Percentiles rank a stretch among this genome's conserved stretches.
These are phyloP conservation scores for Ogataea sp. DNA, from an alignment of 805 yeast genomes.

Conservation along the genomic window DNA sequence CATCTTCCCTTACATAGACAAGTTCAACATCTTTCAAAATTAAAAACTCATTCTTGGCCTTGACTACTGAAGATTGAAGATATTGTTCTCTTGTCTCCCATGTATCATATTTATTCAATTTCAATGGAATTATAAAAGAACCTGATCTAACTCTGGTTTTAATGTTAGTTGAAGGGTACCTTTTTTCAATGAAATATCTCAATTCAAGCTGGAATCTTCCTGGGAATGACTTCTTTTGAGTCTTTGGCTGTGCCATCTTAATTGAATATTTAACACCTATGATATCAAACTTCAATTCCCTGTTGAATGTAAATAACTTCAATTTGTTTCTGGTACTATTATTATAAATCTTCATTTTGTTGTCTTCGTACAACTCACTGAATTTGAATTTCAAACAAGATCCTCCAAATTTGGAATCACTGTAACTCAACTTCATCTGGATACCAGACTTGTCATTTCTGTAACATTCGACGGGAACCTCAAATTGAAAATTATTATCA, in stretches of 20 bases:
- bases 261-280: slow-evolving; percentile 19
- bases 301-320: slow-evolving; percentile 21
- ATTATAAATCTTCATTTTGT: slow-evolving; percentile 1
- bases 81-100: slow-evolving; percentile 19
- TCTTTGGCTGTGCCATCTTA: slow-evolving; percentile 5
- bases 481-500: slow-evolving; percentile 25
- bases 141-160: slow-evolving; percentile 23
- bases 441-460: slow-evolving; percentile 11
- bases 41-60: slow-evolving; percentile 12
- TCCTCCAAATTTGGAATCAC: slow-evolving; percentile 29
- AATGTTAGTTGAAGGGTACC: slow-evolving; percentile 15
- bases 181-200: slow-evolving; percentile 25
- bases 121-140: slow-evolving; percentile 22
- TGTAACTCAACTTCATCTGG: slow-evolving; percentile 14
- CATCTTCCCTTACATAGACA: slow-evolving; percentile 11
- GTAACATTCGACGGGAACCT: slow-evolving; percentile 22
- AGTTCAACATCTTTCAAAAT: slow-evolving; percentile 13
- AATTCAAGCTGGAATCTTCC: slow-evolving; percentile 21
- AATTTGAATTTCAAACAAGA: slow-evolving; percentile 22
- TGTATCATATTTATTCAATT: slow-evolving; percentile 9
- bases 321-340: slow-evolving; percentile 3
- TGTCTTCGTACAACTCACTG: slow-evolving; percentile 13
- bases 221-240: background rate
- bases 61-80: slow-evolving; percentile 9
- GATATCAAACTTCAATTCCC: slow-evolving; percentile 17